These are phyloP conservation scores for Nannochloropsis gaditana DNA, from an alignment of 108 stramenopile species.

Conservation along the genomic window DNA sequence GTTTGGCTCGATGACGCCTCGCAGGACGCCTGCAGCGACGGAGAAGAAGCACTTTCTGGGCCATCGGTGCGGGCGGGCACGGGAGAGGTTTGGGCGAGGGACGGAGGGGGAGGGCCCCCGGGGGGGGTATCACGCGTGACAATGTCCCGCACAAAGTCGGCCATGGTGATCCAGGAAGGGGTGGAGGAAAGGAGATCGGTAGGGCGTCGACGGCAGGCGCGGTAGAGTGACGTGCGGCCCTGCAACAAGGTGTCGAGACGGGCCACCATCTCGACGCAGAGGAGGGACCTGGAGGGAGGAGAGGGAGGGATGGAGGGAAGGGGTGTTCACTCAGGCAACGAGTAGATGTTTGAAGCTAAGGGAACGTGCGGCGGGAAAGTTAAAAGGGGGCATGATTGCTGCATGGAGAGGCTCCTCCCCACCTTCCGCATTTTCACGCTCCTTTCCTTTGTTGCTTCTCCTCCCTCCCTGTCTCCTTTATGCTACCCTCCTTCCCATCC, in stretches of 20 bases:
- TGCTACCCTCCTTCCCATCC: too few species aligned
- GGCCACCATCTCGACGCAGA: not conserved
- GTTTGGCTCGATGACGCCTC: not conserved
- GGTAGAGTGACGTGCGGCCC: not conserved
- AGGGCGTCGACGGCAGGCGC: not conserved
- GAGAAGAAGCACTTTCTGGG: too few species aligned
- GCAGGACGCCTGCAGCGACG: too few species aligned
- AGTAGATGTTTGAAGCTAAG: not conserved
- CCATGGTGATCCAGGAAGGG: slow-evolving; percentile 12
- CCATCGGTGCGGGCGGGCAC: too few species aligned
- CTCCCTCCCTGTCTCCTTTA: too few species aligned
- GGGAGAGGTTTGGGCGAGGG: not conserved
- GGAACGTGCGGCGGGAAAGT: not conserved
- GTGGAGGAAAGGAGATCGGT: not conserved
- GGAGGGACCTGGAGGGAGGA: not conserved
- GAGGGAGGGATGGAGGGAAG: not conserved
- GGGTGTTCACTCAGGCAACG: not conserved
- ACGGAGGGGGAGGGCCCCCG: not conserved
- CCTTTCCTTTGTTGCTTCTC: not conserved
- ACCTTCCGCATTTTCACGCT: not conserved
- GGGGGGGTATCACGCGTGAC: not conserved
- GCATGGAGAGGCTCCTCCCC: not conserved
- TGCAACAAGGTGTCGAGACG: not conserved
- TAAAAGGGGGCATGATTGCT: too few species aligned
- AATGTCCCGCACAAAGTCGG: not conserved